Percentiles rank a stretch among this genome's conserved stretches.
Conservation (phyloP, 192 early-diverging fungal genomes). For the Backusella tarrabulga region DNA sequence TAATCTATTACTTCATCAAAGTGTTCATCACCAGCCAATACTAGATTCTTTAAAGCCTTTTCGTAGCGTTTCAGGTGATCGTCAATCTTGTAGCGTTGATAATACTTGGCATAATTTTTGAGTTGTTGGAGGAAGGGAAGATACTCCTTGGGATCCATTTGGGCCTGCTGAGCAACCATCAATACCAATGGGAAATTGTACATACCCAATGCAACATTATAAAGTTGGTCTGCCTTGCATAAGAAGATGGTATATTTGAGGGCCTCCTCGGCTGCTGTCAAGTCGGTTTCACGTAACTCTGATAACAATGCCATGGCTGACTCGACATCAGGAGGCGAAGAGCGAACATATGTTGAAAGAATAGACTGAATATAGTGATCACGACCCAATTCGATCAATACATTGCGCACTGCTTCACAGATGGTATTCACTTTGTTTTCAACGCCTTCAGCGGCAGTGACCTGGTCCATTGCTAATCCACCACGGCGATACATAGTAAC, state of each 20-base stretch:
- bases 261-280: slow-evolving; percentile 75
- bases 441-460: background rate
- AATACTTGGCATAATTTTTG: slow-evolving; percentile 68
- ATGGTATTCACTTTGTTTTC: slow-evolving; percentile 73
- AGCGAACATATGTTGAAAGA: slow-evolving; percentile 82
- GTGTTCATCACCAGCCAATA: slow-evolving; percentile 44
- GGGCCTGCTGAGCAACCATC: slow-evolving; percentile 95
- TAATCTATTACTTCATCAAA: slow-evolving; percentile 66
- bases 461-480: background rate
- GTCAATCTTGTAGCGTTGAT: slow-evolving; percentile 87
- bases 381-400: slow-evolving; percentile 52
- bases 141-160: slow-evolving; percentile 97
- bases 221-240: slow-evolving; percentile 84
- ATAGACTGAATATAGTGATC: slow-evolving; percentile 73
- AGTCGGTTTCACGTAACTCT: slow-evolving; percentile 36
- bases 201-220: slow-evolving; percentile 89
- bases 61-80: slow-evolving; percentile 70
- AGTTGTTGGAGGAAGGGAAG: slow-evolving; percentile 85
- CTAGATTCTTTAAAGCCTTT: slow-evolving; percentile 73
- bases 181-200: slow-evolving; percentile 92
- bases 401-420: slow-evolving; percentile 65
- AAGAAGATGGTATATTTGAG: slow-evolving; percentile 92
- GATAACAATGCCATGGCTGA: slow-evolving; percentile 71
- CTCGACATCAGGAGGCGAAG: slow-evolving; percentile 79
- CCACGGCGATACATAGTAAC: slow-evolving; percentile 69